A percentile compares a stretch with the other conserved stretches of the same genome.
Conservation (phyloP, 148 eudicot genomes). For the Bassia scoparia region DNA sequence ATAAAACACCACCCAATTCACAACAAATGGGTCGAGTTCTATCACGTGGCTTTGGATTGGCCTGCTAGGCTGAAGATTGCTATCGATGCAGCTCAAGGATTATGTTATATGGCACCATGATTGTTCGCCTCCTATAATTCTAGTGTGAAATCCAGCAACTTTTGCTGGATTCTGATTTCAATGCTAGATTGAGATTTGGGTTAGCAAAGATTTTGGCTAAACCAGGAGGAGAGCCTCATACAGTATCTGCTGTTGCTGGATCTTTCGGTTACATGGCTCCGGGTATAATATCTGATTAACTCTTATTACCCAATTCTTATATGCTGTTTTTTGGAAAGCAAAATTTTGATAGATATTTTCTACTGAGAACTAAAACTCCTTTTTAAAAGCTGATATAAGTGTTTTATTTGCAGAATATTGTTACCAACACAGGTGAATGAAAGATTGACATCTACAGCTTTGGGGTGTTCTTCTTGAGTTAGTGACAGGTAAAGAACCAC, state of each 20-base stretch:
- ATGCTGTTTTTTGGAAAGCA: neutral
- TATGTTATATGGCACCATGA: slow-evolving; percentile 76
- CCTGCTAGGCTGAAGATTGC: slow-evolving; percentile 56
- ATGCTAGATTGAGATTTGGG: slow-evolving; percentile 68
- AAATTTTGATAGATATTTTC: neutral
- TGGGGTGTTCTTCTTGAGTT: slow-evolving; percentile 82
- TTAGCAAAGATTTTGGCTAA: slow-evolving; percentile 47
- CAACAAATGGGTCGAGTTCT: slow-evolving; percentile 12
- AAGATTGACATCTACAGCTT: slow-evolving; percentile 79
- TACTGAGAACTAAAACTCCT: neutral
- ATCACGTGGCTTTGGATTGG: slow-evolving; percentile 45
- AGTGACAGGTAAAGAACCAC: slow-evolving; percentile 70
- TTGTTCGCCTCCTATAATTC: slow-evolving; percentile 58
- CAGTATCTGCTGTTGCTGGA: slow-evolving; percentile 61
- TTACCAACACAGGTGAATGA: slow-evolving; percentile 57
- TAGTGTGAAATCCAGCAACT: slow-evolving; percentile 68
- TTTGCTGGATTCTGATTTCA: slow-evolving; percentile 56
- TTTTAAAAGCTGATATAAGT: neutral
- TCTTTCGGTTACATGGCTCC: slow-evolving; percentile 75
- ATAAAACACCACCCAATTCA: slow-evolving; percentile 19
- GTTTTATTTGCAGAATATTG: slow-evolving; percentile 50
- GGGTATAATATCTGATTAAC: neutral
- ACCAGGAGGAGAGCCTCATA: slow-evolving; percentile 50
- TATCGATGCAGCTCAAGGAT: slow-evolving; percentile 65
- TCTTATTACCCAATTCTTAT: neutral